A percentile compares a stretch with the other conserved stretches of the same genome.
These are phyloP conservation scores for Saprolegnia parasitica DNA, from an alignment of 352 stramenopile genomes.

Conservation along the genomic window DNA sequence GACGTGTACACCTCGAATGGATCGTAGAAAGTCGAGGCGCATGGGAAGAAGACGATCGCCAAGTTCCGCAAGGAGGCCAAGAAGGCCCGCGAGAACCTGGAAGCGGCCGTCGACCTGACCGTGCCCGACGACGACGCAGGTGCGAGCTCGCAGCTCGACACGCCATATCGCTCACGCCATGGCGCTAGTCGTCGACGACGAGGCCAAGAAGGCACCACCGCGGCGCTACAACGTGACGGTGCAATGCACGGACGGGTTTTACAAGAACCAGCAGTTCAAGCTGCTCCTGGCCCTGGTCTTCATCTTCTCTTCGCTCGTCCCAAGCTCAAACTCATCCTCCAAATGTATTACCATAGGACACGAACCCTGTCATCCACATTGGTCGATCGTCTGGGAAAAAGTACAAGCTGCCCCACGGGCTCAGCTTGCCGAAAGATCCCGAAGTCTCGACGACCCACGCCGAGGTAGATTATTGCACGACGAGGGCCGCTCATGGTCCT, in stretches of 20 bases:
- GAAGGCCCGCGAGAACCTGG: slow-evolving; percentile 48
- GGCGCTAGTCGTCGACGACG: too few species aligned
- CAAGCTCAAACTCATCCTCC: slow-evolving; percentile 6
- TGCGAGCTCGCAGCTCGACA: too few species aligned
- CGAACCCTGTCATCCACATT: slow-evolving; percentile 57
- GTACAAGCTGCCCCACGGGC: slow-evolving; percentile 57
- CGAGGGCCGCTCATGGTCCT: not conserved
- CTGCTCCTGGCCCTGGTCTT: slow-evolving; percentile 55
- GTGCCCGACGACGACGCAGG: slow-evolving; percentile 27
- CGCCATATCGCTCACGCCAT: too few species aligned
- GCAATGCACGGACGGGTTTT: slow-evolving; percentile 47
- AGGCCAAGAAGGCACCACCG: not conserved
- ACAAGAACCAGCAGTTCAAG: slow-evolving; percentile 53
- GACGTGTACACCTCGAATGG: too few species aligned
- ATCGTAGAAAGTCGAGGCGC: slow-evolving; percentile 55
- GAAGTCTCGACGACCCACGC: slow-evolving; percentile 80
- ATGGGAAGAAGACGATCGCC: slow-evolving; percentile 42
- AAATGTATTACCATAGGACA: slow-evolving; percentile 30
- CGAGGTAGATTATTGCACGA: slow-evolving; percentile 38
- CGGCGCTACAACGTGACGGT: slow-evolving; percentile 48
- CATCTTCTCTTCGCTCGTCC: too few species aligned
- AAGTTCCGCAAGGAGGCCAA: slow-evolving; percentile 52
- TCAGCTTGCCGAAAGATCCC: slow-evolving; percentile 73
- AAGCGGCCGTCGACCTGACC: not conserved
- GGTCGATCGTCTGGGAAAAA: slow-evolving; percentile 77